Percentiles rank a stretch among this genome's conserved stretches.
phyloP scores from a whole-genome alignment of 495 filamentous ascomycete species.

The Chaetomidium leptoderma region DNA sequence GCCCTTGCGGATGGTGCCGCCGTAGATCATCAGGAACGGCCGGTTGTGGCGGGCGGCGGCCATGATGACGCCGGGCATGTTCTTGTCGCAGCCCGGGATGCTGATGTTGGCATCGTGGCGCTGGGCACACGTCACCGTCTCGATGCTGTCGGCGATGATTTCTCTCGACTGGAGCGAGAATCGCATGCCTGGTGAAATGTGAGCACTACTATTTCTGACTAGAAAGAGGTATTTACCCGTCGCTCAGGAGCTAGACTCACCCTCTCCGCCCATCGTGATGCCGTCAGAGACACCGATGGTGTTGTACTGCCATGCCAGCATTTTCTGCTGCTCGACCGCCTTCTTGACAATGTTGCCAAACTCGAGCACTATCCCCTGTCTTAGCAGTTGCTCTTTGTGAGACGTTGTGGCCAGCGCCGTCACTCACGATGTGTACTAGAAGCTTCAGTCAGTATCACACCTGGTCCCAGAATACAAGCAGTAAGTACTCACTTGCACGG shows the following conservation, averaged over 20 bases:
- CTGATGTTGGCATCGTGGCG: slow-evolving; percentile 92
- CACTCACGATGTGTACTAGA: slow-evolving; percentile 46
- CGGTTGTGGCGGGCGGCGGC: slow-evolving; percentile 81
- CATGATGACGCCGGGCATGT: slow-evolving; percentile 83
- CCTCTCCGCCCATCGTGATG: slow-evolving; percentile 95
- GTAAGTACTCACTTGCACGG: slow-evolving; percentile 56
- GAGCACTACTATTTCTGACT: slow-evolving; percentile 1
- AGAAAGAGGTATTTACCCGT: not conserved
- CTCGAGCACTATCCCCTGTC: slow-evolving; percentile 61
- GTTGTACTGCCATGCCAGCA: slow-evolving; percentile 92
- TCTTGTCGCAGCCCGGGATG: slow-evolving; percentile 97
- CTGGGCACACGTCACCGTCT: slow-evolving; percentile 83
- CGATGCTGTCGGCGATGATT: slow-evolving; percentile 91
- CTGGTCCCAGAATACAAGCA: not conserved
- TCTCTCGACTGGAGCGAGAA: slow-evolving; percentile 95
- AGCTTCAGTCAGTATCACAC: slow-evolving; percentile 14
- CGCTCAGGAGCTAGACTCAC: slow-evolving; percentile 41
- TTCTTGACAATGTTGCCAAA: slow-evolving; percentile 88
- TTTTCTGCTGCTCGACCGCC: slow-evolving; percentile 71
- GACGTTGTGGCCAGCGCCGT: not conserved
- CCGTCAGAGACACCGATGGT: slow-evolving; percentile 90
- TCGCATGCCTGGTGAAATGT: slow-evolving; percentile 69
- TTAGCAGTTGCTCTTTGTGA: slow-evolving; percentile 1
- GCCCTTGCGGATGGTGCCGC: slow-evolving; percentile 83
- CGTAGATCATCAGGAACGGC: slow-evolving; percentile 73